Conservation (phyloP, 2,329 filamentous ascomycete species). For the Botrytis paeoniae region DNA sequence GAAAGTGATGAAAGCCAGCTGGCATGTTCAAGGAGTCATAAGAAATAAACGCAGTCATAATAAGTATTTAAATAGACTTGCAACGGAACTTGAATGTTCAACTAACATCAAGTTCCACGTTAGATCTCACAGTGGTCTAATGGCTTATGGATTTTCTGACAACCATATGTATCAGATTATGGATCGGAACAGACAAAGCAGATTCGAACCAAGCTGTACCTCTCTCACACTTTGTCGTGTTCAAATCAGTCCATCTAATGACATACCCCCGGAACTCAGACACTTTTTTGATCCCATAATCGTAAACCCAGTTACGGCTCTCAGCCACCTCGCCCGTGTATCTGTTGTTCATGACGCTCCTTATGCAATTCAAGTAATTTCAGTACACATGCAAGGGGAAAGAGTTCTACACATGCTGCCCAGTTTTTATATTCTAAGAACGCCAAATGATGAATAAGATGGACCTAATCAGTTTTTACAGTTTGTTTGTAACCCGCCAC, state of each 20-base stretch:
- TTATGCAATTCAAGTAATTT: too few relatives aligned
- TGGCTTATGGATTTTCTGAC: neutral
- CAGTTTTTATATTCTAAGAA: too few relatives aligned
- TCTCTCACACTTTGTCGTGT: neutral
- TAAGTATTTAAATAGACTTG: neutral
- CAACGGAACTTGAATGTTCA: neutral
- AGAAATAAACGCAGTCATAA: neutral
- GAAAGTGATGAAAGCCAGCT: neutral
- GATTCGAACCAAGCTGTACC: neutral
- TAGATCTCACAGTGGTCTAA: neutral
- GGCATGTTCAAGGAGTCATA: neutral
- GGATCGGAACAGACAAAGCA: neutral
- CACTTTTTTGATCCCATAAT: neutral
- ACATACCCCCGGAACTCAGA: neutral
- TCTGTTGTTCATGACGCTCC: neutral
- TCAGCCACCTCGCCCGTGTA: neutral
- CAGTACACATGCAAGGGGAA: too few relatives aligned
- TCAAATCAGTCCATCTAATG: neutral
- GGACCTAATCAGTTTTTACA: too few relatives aligned
- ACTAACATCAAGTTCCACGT: neutral
- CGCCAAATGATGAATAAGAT: too few relatives aligned
- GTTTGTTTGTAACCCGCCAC: too few relatives aligned
- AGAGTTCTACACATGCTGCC: too few relatives aligned
- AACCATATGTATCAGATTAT: fast-evolving
- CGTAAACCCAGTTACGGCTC: neutral